Evolutionary conservation across 768 basidiomycete genomes (phyloP).

Genomic region (Tulasnella sp.): DNA sequence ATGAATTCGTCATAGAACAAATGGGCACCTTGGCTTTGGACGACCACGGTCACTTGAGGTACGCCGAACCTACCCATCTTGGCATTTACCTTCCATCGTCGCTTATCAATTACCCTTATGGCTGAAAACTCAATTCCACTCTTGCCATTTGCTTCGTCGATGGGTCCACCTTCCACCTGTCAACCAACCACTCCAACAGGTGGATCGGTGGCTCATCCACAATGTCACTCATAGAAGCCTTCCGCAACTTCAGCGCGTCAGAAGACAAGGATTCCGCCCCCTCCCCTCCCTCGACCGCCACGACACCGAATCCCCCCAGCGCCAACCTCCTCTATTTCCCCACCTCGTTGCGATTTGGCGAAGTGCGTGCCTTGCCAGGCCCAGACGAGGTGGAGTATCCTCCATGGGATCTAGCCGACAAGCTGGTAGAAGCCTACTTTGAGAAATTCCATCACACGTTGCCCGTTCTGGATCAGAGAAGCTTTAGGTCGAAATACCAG

Average conservation of each 20-base stretch:
- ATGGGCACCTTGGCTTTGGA: constrained; percentile 81
- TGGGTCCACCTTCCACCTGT: not conserved
- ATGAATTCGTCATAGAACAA: constrained; percentile 49
- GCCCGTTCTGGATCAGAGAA: constrained; percentile 77
- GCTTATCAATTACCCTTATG: not conserved
- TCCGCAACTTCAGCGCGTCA: constrained; percentile 48
- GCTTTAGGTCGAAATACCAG: constrained; percentile 61
- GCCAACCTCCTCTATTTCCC: constrained; percentile 82
- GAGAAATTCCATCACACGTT: constrained; percentile 74
- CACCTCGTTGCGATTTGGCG: constrained; percentile 75
- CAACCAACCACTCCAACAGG: constrained; percentile 9
- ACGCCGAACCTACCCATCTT: not conserved
- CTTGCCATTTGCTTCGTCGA: not conserved
- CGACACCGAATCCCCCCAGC: constrained; percentile 34
- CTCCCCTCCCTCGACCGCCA: not conserved
- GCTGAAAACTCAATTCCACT: not conserved
- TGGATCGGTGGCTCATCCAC: constrained; percentile 90
- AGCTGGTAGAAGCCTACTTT: constrained; percentile 81
- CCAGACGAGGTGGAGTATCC: constrained; percentile 84
- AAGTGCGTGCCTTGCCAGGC: constrained; percentile 65
- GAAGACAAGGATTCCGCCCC: constrained; percentile 6
- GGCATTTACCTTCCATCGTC: no score
- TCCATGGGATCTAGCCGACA: constrained; percentile 72
- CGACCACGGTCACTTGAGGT: constrained; percentile 75
- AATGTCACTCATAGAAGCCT: constrained; percentile 84